Conservation (phyloP, 768 basidiomycete species). For the Rhizopogon vesiculosus region DNA sequence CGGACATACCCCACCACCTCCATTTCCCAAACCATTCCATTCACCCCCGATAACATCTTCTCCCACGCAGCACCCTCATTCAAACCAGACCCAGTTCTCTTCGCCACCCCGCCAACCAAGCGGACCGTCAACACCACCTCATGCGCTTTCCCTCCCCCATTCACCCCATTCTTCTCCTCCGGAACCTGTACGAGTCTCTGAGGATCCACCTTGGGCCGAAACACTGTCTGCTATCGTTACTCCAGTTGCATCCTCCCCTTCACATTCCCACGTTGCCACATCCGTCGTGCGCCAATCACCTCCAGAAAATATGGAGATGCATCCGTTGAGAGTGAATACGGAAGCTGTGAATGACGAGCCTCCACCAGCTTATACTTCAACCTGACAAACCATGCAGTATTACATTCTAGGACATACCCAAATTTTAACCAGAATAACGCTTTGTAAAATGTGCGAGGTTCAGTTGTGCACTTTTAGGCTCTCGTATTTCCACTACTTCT, state of each 20-base stretch:
- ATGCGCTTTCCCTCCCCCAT: background rate
- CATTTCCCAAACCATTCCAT: background rate
- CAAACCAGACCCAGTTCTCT: background rate
- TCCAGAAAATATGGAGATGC: constrained; percentile 1
- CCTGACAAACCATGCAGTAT: constrained; percentile 3
- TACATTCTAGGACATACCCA: background rate
- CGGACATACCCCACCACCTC: background rate
- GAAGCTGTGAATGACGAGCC: constrained; percentile 13
- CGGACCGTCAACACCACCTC: background rate
- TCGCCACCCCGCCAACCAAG: background rate
- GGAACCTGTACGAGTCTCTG: background rate
- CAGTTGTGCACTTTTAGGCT: too few species aligned
- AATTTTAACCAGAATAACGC: background rate
- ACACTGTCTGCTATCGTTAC: background rate
- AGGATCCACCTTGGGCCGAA: too few species aligned
- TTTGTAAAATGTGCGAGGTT: too few species aligned
- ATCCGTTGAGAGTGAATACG: constrained; percentile 8
- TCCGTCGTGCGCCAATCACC: background rate
- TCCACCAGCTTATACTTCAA: constrained; percentile 23
- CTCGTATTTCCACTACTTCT: too few species aligned
- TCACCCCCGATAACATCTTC: constrained; percentile 1
- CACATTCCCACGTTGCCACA: background rate
- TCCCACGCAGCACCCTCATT: background rate
- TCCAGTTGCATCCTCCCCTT: background rate
- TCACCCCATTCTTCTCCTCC: background rate